A percentile compares a stretch with the other conserved stretches of the same genome.
These are phyloP conservation scores for Eimeria praecox DNA, from an alignment of 169 alveolate species.

Conservation along the genomic window DNA sequence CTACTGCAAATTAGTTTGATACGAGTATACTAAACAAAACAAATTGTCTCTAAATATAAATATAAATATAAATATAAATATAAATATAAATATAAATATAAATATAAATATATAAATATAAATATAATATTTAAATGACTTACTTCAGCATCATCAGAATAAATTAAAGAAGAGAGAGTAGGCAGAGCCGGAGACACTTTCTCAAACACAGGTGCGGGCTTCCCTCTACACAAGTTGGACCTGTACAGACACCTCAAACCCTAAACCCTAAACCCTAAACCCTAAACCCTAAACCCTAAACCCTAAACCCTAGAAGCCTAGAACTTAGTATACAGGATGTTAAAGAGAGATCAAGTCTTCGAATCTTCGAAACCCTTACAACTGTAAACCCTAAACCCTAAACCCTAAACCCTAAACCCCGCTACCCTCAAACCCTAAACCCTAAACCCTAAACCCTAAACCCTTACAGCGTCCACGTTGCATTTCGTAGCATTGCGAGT, in stretches of 20 bases:
- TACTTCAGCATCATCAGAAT: constrained; percentile 87
- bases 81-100: not conserved
- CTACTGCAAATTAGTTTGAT: too few species aligned
- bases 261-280: constrained; percentile 38
- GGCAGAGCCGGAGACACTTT: constrained; percentile 91
- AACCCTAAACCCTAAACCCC: not conserved
- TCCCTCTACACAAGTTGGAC: constrained; percentile 91
- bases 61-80: not conserved
- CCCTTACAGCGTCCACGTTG: constrained; percentile 97
- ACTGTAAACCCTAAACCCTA: not conserved
- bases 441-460: constrained; percentile 39
- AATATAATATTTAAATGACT: too few species aligned
- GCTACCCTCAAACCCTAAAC: not conserved
- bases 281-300: constrained; percentile 31
- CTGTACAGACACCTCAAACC: constrained; percentile 40
- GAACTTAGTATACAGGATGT: too few species aligned
- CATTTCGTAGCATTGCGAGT: constrained; percentile 95
- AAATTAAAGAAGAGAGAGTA: constrained; percentile 88
- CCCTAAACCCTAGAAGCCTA: not conserved
- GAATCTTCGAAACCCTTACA: too few species aligned
- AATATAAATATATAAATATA: not conserved
- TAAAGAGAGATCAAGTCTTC: too few species aligned
- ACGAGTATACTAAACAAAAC: too few species aligned
- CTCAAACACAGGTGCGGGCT: constrained; percentile 93
- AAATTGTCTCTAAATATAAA: too few species aligned